Evolutionary conservation across 2,329 filamentous ascomycete genomes (phyloP).

Genomic region (Aureobasidium leucospermi): DNA sequence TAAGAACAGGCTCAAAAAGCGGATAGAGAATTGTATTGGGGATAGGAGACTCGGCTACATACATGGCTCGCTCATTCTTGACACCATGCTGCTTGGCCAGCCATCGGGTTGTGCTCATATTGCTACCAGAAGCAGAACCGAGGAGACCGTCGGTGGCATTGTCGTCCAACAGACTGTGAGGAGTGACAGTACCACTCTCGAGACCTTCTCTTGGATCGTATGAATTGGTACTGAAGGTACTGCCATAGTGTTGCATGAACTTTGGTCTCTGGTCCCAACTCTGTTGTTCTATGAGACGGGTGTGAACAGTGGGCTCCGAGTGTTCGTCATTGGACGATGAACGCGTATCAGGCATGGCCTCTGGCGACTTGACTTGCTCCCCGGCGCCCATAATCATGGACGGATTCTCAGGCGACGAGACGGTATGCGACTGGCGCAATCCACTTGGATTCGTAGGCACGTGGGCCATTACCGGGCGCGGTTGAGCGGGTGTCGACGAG

Average conservation of each 20-base stretch:
- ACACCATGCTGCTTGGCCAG: conserved; percentile 68
- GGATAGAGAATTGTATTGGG: not conserved
- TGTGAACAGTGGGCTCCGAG: conserved; percentile 29
- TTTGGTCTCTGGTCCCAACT: conserved; percentile 25
- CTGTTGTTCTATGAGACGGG: conserved; percentile 32
- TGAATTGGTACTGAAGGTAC: conserved; percentile 23
- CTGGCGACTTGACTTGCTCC: not conserved
- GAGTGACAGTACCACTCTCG: conserved; percentile 21
- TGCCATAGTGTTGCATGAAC: conserved; percentile 46
- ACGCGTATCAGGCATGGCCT: not conserved
- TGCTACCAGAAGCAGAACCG: conserved; percentile 31
- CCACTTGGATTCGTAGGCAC: conserved; percentile 14
- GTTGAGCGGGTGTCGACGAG: conserved; percentile 1
- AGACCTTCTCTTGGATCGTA: conserved; percentile 28
- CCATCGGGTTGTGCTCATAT: conserved; percentile 63
- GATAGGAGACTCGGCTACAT: conserved; percentile 27
- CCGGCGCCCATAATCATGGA: not conserved
- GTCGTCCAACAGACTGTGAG: conserved; percentile 34
- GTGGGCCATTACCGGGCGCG: conserved; percentile 11
- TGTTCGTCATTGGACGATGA: not conserved
- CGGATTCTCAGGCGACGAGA: conserved; percentile 12
- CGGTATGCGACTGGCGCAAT: conserved; percentile 15
- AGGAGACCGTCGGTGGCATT: conserved; percentile 38
- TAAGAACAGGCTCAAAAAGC: conserved; percentile 4
- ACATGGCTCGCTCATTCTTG: conserved; percentile 68